Percentiles rank a stretch among this genome's conserved stretches.
Conservation (phyloP, 1,284 basidiomycete species). For the Volvariella volvacea region DNA sequence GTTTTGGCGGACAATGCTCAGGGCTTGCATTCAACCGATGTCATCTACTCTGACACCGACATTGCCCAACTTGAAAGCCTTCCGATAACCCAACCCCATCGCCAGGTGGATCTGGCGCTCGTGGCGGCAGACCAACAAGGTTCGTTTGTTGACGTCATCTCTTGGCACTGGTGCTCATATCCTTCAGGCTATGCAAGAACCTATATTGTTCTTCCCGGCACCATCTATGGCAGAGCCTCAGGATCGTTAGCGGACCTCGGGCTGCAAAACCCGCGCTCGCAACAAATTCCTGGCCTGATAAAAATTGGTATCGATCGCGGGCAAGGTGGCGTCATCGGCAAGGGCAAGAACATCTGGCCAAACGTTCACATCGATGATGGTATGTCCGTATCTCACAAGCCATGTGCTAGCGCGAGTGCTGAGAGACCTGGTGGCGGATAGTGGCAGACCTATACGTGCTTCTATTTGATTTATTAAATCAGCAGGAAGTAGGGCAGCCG, state of each 20-base stretch:
- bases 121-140: slow-evolving; percentile 35
- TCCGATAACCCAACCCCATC: slow-evolving; percentile 33
- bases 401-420: slow-evolving; percentile 1
- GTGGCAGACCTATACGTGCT: slow-evolving; percentile 25
- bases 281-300: slow-evolving; percentile 38
- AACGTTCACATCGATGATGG: slow-evolving; percentile 40
- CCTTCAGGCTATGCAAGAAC: slow-evolving; percentile 27
- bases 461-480: slow-evolving; percentile 20
- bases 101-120: slow-evolving; percentile 40
- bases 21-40: slow-evolving; percentile 31
- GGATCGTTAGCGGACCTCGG: slow-evolving; percentile 38
- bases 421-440: slow-evolving; percentile 11
- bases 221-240: slow-evolving; percentile 40
- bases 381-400: slow-evolving; percentile 15
- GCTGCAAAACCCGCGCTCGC: slow-evolving; percentile 37
- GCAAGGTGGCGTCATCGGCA: slow-evolving; percentile 32
- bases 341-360: slow-evolving; percentile 36
- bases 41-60: slow-evolving; percentile 40
- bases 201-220: slow-evolving; percentile 40
- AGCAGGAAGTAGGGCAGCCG: slow-evolving; percentile 8
- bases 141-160: slow-evolving; percentile 10
- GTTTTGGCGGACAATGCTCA: slow-evolving; percentile 33
- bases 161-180: background rate
- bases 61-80: slow-evolving; percentile 36
- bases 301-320: slow-evolving; percentile 27